Percentiles rank a stretch among this genome's conserved stretches.
phyloP scores from a whole-genome alignment of 2,329 filamentous ascomycete genomes.

The Fusarium phyllophilum region DNA sequence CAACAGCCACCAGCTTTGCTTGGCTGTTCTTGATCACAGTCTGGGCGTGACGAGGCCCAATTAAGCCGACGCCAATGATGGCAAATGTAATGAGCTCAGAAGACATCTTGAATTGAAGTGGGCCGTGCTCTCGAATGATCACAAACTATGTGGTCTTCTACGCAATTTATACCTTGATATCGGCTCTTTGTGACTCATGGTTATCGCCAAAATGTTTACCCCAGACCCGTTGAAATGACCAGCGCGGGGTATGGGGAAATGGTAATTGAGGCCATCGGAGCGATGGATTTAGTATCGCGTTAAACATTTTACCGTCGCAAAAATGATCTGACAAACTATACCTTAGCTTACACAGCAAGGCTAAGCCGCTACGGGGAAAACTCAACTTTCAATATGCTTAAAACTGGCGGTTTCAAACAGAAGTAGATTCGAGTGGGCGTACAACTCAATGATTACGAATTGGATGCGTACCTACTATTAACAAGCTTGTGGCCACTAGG shows the following conservation, averaged over 20 bases:
- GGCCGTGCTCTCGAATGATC: not conserved
- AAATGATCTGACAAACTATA: not conserved
- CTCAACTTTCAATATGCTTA: not conserved
- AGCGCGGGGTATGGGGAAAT: slow-evolving; percentile 2
- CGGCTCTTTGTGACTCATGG: not conserved
- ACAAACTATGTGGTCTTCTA: not conserved
- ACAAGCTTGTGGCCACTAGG: not conserved
- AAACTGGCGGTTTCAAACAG: not conserved
- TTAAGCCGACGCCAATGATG: slow-evolving; percentile 47
- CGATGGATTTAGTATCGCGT: not conserved
- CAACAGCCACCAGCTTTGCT: slow-evolving; percentile 44
- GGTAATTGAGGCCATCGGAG: not conserved
- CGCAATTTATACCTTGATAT: not conserved
- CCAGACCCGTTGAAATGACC: not conserved
- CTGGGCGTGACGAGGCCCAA: slow-evolving; percentile 47
- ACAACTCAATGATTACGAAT: not conserved
- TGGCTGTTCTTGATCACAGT: slow-evolving; percentile 39
- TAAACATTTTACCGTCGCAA: not conserved
- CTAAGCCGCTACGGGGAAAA: not conserved
- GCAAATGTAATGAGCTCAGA: slow-evolving; percentile 24
- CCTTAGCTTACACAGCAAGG: not conserved
- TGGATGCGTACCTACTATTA: not conserved
- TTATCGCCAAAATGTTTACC: slow-evolving; percentile 28
- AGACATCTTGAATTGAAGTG: slow-evolving; percentile 6
- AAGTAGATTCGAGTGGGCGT: not conserved